These are phyloP conservation scores for Citrus maxima DNA, from an alignment of 345 rosid genomes.

Conservation along the genomic window DNA sequence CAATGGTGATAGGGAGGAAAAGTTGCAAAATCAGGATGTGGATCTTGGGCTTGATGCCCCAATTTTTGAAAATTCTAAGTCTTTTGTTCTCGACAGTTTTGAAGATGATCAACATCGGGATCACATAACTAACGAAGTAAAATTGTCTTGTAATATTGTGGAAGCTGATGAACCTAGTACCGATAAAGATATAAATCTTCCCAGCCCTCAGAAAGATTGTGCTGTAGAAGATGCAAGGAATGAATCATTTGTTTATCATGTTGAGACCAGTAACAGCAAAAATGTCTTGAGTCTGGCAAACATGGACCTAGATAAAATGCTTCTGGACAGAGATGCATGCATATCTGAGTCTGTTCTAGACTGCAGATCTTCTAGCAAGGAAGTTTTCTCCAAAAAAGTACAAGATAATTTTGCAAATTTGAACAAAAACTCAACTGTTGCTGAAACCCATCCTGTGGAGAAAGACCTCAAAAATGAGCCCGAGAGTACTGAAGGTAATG, in stretches of 20 bases:
- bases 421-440: slow-evolving; percentile 18
- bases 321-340: slow-evolving; percentile 22
- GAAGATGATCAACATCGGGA: slow-evolving; percentile 35
- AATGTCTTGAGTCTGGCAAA: slow-evolving; percentile 22
- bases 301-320: slow-evolving; percentile 19
- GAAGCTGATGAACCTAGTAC: slow-evolving; percentile 29
- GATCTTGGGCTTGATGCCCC: slow-evolving; percentile 22
- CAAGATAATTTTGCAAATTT: slow-evolving; percentile 18
- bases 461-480: slow-evolving; percentile 19
- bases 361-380: slow-evolving; percentile 18
- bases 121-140: slow-evolving; percentile 18
- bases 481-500: slow-evolving; percentile 41
- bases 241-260: slow-evolving; percentile 19
- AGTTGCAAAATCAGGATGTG: slow-evolving; percentile 18
- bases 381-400: slow-evolving; percentile 18
- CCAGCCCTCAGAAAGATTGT: slow-evolving; percentile 12
- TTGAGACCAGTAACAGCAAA: slow-evolving; percentile 23
- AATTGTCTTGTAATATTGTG: slow-evolving; percentile 15
- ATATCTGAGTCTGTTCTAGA: slow-evolving; percentile 25
- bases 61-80: slow-evolving; percentile 27
- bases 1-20: slow-evolving; percentile 19
- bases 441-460: slow-evolving; percentile 16
- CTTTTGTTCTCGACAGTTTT: slow-evolving; percentile 45
- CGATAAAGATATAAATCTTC: slow-evolving; percentile 15
- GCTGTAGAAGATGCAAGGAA: slow-evolving; percentile 4